Evolutionary conservation across 148 eudicot genomes (phyloP).

Genomic region (Diospyros kaki): DNA sequence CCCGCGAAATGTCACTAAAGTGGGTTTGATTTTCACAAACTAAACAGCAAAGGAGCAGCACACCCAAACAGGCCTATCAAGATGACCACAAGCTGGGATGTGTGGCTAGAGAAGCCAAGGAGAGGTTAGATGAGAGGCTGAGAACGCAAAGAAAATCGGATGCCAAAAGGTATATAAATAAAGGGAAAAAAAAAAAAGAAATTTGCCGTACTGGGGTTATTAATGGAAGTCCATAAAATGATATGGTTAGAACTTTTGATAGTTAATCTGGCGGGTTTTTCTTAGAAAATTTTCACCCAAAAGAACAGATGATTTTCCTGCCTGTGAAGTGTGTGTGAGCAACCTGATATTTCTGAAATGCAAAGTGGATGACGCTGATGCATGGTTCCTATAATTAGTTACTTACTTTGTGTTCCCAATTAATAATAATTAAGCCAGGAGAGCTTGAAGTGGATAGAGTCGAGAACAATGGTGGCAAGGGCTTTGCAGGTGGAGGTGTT

Average conservation of each 20-base stretch:
- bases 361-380: too few species aligned
- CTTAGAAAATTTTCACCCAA: too few species aligned
- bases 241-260: background rate
- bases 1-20: too few species aligned
- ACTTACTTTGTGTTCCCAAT: too few species aligned
- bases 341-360: too few species aligned
- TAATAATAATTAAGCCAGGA: too few species aligned
- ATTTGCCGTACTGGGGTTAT: background rate
- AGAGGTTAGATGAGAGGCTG: conserved; percentile 56
- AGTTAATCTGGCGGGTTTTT: too few species aligned
- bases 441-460: background rate
- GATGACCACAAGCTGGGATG: conserved; percentile 52
- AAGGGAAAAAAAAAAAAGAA: too few species aligned
- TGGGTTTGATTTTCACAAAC: too few species aligned
- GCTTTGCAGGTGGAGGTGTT: conserved; percentile 33
- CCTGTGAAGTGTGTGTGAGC: too few species aligned
- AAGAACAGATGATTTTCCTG: too few species aligned
- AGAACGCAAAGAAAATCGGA: conserved; percentile 37
- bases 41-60: conserved; percentile 23
- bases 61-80: conserved; percentile 8
- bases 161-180: conserved; percentile 24
- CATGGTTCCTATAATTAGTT: too few species aligned
- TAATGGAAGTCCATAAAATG: background rate
- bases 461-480: conserved; percentile 7
- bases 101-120: conserved; percentile 68